Percentiles rank a stretch among this genome's conserved stretches.
These are phyloP conservation scores for Metarhizium anisopliae DNA, from an alignment of 2,329 filamentous ascomycete genomes.

Conservation along the genomic window DNA sequence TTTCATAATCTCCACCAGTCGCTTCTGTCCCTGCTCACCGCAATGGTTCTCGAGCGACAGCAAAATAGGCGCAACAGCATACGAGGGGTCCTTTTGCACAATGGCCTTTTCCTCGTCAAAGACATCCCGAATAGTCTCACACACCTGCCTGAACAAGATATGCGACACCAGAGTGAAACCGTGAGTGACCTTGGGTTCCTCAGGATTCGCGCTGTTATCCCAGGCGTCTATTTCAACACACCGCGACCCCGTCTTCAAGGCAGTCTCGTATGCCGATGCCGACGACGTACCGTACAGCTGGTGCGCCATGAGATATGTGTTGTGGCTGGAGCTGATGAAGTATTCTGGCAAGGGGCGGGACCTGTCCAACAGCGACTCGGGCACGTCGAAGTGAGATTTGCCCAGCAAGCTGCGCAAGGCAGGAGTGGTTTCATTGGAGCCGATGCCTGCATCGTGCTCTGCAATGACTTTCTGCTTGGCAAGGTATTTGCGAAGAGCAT, in stretches of 20 bases:
- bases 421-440: conserved; percentile 28
- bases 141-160: conserved; percentile 55
- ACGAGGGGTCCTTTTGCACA: conserved; percentile 24
- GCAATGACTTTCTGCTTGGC: conserved; percentile 41
- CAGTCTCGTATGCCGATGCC: conserved; percentile 53
- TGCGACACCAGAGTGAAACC: conserved; percentile 60
- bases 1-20: conserved; percentile 56
- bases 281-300: conserved; percentile 58
- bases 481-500: conserved; percentile 46
- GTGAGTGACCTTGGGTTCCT: conserved; percentile 63
- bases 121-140: conserved; percentile 55
- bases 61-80: conserved; percentile 46
- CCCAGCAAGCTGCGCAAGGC: conserved; percentile 43
- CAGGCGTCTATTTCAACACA: conserved; percentile 70
- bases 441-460: conserved; percentile 36
- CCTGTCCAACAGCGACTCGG: conserved; percentile 43
- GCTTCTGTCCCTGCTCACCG: conserved; percentile 45
- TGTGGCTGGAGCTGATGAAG: conserved; percentile 65
- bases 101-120: conserved; percentile 47
- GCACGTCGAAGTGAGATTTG: conserved; percentile 49
- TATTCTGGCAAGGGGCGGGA: conserved; percentile 58
- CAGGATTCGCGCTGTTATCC: conserved; percentile 51
- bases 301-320: conserved; percentile 63
- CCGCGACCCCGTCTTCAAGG: conserved; percentile 52
- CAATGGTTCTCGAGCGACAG: conserved; percentile 64